phyloP scores from a whole-genome alignment of 2,329 filamentous ascomycete genomes.

The Remersonia thermophila region DNA sequence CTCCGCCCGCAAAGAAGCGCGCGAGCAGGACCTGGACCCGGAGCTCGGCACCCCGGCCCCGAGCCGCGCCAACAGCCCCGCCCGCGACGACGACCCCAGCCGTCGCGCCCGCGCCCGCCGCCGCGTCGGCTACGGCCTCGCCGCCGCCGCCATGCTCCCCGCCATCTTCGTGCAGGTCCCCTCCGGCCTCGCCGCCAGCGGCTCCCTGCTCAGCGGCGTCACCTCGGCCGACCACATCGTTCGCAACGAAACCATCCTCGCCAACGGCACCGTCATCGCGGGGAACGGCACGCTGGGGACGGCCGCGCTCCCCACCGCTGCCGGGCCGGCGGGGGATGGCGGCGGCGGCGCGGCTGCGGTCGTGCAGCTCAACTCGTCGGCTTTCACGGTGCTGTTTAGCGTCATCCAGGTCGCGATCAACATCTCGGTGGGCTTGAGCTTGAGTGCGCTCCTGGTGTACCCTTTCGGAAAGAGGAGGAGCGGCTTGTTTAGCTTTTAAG shows the following conservation, averaged over 20 bases:
- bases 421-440: conserved; percentile 47
- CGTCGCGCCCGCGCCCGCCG: conserved; percentile 23
- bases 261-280: conserved; percentile 14
- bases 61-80: conserved; percentile 11
- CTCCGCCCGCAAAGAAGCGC: neutral
- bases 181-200: conserved; percentile 47
- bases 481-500: conserved; percentile 42
- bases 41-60: conserved; percentile 14
- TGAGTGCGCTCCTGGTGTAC: conserved; percentile 44
- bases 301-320: no score
- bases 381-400: conserved; percentile 42
- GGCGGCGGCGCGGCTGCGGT: no score
- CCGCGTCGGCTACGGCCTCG: conserved; percentile 58
- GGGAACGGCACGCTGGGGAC: conserved; percentile 6
- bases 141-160: conserved; percentile 73
- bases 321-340: no score
- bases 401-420: conserved; percentile 51
- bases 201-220: conserved; percentile 46
- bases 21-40: conserved; percentile 8
- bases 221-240: conserved; percentile 43
- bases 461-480: conserved; percentile 46
- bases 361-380: conserved; percentile 30
- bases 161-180: conserved; percentile 68
- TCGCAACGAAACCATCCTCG: conserved; percentile 26
- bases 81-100: neutral